phyloP scores from a whole-genome alignment of 106 monocot genomes.

The Dioscorea alata region DNA sequence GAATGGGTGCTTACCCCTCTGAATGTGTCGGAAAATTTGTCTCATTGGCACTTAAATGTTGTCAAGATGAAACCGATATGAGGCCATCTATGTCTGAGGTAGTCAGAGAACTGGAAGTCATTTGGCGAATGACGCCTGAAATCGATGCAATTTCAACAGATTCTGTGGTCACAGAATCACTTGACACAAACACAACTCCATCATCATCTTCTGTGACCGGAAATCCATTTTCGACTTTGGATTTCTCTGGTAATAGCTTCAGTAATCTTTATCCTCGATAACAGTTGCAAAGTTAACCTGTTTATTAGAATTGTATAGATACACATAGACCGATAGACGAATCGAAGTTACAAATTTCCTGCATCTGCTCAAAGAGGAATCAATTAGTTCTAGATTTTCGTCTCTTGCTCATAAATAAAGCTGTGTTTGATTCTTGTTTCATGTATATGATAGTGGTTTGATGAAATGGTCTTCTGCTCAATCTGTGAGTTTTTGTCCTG shows the following conservation, averaged over 20 bases:
- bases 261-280: background rate
- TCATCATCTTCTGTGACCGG: conserved; percentile 10
- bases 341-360: too few relatives aligned
- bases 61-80: conserved; percentile 28
- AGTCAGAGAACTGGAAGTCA: conserved; percentile 43
- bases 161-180: conserved; percentile 10
- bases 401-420: too few relatives aligned
- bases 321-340: too few relatives aligned
- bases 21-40: conserved; percentile 35
- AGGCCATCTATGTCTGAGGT: conserved; percentile 51
- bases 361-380: too few relatives aligned
- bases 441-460: too few relatives aligned
- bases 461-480: too few relatives aligned
- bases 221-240: conserved; percentile 1
- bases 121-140: conserved; percentile 26
- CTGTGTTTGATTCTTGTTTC: too few relatives aligned
- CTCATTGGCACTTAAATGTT: conserved; percentile 39
- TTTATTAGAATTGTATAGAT: too few relatives aligned
- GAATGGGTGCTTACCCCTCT: conserved; percentile 27
- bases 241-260: background rate
- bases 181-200: background rate
- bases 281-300: too few relatives aligned
- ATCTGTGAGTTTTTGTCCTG: too few relatives aligned
- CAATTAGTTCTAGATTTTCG: too few relatives aligned
- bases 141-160: conserved; percentile 10